Evolutionary conservation across 148 eudicot genomes (phyloP), one percentile per base, ranked within the genome.

Genomic region (Pouteria glomerata): DNA sequence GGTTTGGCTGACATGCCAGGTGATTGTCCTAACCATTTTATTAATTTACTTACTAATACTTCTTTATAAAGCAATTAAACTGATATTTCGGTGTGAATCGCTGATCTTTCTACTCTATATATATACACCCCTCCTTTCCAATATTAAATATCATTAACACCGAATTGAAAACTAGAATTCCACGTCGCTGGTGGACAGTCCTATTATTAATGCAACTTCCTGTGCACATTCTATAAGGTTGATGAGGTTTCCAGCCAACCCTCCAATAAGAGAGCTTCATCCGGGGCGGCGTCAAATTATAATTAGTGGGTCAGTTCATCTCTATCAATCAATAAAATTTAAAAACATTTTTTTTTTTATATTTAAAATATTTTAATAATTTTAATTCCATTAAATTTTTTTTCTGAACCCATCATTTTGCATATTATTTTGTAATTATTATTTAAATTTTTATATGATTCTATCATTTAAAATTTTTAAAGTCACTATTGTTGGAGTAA

Each of bases 1-100:
- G 16, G 59, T 72, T 68, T 52, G 70, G 78, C 85, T 79, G 78
- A 82, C 85, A 79, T 75, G 72, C 61, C 80, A 76, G 85, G 76
- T 69, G 60, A 65, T 79, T 82, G 79, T 71, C 39, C 27, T 4
- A 57, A 47, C 34, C 72, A 52, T 79, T 66, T 59, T 37, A n/a
- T 48, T 58, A 59, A 19, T 21, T 51, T 39, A 56, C 50, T 53
- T 57, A 37, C 58, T 34, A 76, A 62, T 66, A 67, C 63, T 55
- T 57, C 34, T 56, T 69, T 73, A 34, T 62, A 58, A 58, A 78
- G 70, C 55, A 63, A 63, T 75, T 52, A 24, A 65, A 23, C 13
- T 26, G 44, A 16, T 53, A 52, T 66, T 81, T 66, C 78, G 78
- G 24, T 70, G 41, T 57, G 29, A 69, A 19, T 29, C 39, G 74